phyloP scores from a whole-genome alignment of 768 basidiomycete genomes.

The Gloeostereum incarnatum region DNA sequence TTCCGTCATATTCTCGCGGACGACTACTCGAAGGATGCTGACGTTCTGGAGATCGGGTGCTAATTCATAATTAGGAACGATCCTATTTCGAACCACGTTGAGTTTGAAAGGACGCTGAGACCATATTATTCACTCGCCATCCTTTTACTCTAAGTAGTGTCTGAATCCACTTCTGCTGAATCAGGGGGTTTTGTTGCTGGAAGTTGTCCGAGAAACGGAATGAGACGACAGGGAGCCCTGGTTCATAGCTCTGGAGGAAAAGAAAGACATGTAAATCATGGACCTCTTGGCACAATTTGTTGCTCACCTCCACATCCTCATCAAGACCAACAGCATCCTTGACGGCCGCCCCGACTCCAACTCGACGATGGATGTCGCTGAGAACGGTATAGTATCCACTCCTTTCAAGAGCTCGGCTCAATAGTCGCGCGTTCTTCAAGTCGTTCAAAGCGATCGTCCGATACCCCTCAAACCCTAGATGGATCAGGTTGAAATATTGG shows the following conservation, averaged over 20 bases:
- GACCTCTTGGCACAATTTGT: conserved; percentile 6
- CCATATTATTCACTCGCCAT: conserved; percentile 34
- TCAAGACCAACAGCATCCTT: conserved; percentile 27
- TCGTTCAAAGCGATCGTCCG: conserved; percentile 37
- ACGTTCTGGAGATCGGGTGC: conserved; percentile 43
- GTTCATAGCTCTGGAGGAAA: conserved; percentile 33
- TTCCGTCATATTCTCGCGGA: conserved; percentile 51
- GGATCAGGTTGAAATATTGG: conserved; percentile 57
- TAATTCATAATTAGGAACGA: conserved; percentile 41
- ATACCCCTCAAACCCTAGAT: conserved; percentile 53
- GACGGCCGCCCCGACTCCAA: conserved; percentile 15
- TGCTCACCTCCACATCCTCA: conserved; percentile 49
- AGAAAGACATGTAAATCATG: conserved; percentile 13
- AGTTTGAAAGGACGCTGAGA: not conserved
- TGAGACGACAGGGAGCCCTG: conserved; percentile 57
- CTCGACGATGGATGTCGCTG: conserved; percentile 46
- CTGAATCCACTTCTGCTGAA: conserved; percentile 56
- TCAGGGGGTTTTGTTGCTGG: conserved; percentile 40
- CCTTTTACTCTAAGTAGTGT: conserved; percentile 38
- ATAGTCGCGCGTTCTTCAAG: conserved; percentile 51
- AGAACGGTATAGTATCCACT: conserved; percentile 43
- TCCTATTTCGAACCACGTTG: conserved; percentile 22
- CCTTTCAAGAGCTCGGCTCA: conserved; percentile 53
- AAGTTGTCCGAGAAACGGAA: conserved; percentile 57
- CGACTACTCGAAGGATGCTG: conserved; percentile 58